Conservation (phyloP, 345 rosid genomes). For the Populus pruinosa region DNA sequence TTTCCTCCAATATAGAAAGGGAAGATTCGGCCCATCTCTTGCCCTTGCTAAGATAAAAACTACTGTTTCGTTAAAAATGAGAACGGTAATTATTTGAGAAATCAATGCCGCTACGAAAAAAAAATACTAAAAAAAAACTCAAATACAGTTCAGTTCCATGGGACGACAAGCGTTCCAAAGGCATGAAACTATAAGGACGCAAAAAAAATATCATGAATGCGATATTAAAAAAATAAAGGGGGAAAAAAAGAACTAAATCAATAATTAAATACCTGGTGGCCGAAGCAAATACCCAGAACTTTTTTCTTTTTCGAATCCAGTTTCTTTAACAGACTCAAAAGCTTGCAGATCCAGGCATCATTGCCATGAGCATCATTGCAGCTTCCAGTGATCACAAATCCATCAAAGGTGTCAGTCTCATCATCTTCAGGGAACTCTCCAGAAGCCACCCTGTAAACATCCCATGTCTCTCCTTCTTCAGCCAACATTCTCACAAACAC, state of each 20-base stretch:
- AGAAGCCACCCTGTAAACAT: constrained; percentile 31
- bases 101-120: too few relatives aligned
- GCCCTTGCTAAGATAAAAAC: too few relatives aligned
- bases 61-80: too few relatives aligned
- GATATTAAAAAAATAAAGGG: neutral
- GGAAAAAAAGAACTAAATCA: neutral
- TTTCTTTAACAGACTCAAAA: constrained; percentile 40
- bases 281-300: constrained; percentile 69
- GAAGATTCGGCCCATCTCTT: too few relatives aligned
- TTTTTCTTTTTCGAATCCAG: constrained; percentile 49
- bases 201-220: neutral
- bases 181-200: neutral
- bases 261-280: constrained; percentile 54
- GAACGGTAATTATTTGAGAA: too few relatives aligned
- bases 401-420: constrained; percentile 41
- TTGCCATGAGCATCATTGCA: constrained; percentile 60
- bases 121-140: too few relatives aligned
- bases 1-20: too few relatives aligned
- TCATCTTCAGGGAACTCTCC: constrained; percentile 59
- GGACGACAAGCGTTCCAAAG: too few relatives aligned
- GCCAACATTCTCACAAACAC: constrained; percentile 49
- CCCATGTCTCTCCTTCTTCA: constrained; percentile 67
- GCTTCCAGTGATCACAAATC: constrained; percentile 68
- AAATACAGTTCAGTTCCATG: too few relatives aligned
- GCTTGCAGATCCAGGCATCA: constrained; percentile 57